Conservation (phyloP, 192 early-diverging fungal genomes). For the Pilaira anomala region DNA sequence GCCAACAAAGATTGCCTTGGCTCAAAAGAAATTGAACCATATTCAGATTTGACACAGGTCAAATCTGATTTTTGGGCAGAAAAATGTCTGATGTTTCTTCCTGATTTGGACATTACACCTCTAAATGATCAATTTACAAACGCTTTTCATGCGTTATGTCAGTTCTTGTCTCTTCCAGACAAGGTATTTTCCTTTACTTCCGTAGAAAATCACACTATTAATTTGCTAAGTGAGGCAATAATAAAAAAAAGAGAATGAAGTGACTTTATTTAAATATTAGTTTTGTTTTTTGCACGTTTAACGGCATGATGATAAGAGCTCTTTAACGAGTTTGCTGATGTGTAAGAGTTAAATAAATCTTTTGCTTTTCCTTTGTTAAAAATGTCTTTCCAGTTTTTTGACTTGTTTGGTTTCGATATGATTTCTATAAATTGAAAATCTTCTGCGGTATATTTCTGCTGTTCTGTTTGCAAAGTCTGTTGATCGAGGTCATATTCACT, state of each 20-base stretch:
- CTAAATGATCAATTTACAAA: neutral
- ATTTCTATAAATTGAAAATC: conserved; percentile 1
- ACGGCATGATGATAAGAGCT: neutral
- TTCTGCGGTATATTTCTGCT: neutral
- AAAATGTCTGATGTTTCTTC: neutral
- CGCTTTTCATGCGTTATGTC: neutral
- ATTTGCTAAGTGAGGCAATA: neutral
- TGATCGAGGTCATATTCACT: no score
- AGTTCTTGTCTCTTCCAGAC: neutral
- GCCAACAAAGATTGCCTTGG: neutral
- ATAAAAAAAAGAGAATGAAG: neutral
- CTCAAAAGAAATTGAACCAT: neutral
- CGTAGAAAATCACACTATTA: neutral
- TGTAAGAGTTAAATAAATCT: neutral
- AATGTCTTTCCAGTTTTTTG: neutral
- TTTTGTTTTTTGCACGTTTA: neutral
- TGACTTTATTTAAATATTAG: neutral
- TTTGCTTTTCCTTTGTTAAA: neutral
- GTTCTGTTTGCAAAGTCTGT: no score
- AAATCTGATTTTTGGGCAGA: neutral
- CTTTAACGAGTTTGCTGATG: neutral
- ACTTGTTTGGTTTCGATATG: neutral
- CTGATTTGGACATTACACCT: neutral
- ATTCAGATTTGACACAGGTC: neutral
- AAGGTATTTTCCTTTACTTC: neutral